phyloP scores from a whole-genome alignment of 495 filamentous ascomycete genomes.

The Penicillium macrosclerotiorum region DNA sequence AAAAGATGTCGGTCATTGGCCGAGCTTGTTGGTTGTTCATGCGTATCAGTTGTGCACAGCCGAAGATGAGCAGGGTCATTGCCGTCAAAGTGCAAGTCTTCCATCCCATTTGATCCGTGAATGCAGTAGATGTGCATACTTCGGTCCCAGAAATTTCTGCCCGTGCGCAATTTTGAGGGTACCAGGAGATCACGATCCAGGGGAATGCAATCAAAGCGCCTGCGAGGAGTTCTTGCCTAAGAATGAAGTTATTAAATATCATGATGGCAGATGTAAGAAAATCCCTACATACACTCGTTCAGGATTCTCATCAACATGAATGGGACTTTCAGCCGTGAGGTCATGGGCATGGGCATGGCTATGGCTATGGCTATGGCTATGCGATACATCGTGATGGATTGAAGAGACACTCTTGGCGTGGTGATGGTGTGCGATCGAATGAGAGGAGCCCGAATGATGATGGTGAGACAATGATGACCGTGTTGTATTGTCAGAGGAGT shows the following conservation, averaged over 20 bases:
- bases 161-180: constrained; percentile 29
- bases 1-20: constrained; percentile 3
- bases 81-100: constrained; percentile 23
- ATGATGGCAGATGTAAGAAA: background rate
- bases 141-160: background rate
- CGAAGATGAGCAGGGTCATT: constrained; percentile 30
- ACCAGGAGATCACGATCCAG: constrained; percentile 46
- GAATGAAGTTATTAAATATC: constrained; percentile 12
- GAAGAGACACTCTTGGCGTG: constrained; percentile 17
- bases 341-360: constrained; percentile 12
- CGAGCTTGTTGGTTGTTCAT: constrained; percentile 5
- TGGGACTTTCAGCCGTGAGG: background rate
- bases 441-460: constrained; percentile 27
- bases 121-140: background rate
- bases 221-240: constrained; percentile 32
- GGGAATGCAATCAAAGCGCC: constrained; percentile 35
- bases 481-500: constrained; percentile 23
- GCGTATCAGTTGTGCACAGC: constrained; percentile 22
- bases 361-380: constrained; percentile 10
- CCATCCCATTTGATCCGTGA: constrained; percentile 11
- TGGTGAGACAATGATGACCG: constrained; percentile 22
- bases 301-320: background rate
- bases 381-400: constrained; percentile 13
- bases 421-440: constrained; percentile 16
- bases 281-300: constrained; percentile 15